Evolutionary conservation across 2,329 filamentous ascomycete genomes (phyloP).

Genomic region (Akanthomyces uredinophilus): DNA sequence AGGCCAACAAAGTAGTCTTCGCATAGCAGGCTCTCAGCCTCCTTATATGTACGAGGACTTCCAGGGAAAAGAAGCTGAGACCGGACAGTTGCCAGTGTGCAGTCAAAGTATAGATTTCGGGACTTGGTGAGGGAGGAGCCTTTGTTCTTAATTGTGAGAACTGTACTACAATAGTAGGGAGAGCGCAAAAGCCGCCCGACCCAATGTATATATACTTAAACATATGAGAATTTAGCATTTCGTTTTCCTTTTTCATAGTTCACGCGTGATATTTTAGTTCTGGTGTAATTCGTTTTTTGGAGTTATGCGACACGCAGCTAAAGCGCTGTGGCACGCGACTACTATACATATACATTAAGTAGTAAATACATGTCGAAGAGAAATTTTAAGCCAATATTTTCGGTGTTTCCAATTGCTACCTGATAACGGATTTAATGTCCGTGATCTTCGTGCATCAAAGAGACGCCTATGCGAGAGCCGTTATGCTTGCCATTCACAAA

Average conservation of each 20-base stretch:
- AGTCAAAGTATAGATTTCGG: not conserved
- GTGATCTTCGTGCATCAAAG: not conserved
- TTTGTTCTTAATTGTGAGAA: not conserved
- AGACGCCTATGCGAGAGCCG: conserved; percentile 1
- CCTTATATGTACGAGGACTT: not conserved
- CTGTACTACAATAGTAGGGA: too few relatives aligned
- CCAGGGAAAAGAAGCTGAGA: not conserved
- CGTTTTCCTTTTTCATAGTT: too few relatives aligned
- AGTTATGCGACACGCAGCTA: too few relatives aligned
- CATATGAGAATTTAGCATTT: not conserved
- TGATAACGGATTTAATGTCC: not conserved
- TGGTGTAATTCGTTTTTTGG: too few relatives aligned
- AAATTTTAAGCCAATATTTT: not conserved
- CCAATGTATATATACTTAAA: not conserved
- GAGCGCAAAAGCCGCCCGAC: not conserved
- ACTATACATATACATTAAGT: not conserved
- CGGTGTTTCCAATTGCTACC: not conserved
- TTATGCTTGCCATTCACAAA: conserved; percentile 1
- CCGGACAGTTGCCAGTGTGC: not conserved
- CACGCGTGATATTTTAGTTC: too few relatives aligned
- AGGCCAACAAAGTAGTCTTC: not conserved
- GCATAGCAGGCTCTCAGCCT: not conserved
- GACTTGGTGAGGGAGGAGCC: not conserved
- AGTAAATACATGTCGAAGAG: not conserved
- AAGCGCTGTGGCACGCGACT: too few relatives aligned